Percentiles rank a stretch among this genome's conserved stretches.
phyloP scores from a whole-genome alignment of 345 rosid species.

The Anastatica hierochuntica region DNA sequence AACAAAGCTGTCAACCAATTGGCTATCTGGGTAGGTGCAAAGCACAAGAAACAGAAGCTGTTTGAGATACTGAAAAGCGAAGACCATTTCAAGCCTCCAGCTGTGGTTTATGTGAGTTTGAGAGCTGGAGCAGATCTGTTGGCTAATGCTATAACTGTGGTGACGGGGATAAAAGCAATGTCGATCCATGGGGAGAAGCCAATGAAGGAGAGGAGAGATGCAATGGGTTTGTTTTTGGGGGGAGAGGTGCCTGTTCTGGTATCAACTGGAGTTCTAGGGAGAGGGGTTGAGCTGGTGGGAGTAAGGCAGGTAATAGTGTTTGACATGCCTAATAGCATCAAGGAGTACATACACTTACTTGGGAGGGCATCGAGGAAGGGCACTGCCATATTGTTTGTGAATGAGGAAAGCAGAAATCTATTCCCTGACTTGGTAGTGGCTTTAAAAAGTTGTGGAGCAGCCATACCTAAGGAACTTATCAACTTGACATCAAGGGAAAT shows the following conservation, averaged over 20 bases:
- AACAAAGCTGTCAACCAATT: slow-evolving; percentile 72
- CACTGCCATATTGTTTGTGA: slow-evolving; percentile 50
- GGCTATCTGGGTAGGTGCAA: slow-evolving; percentile 83
- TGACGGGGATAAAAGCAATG: slow-evolving; percentile 64
- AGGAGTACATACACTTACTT: slow-evolving; percentile 76
- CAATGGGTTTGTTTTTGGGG: slow-evolving; percentile 51
- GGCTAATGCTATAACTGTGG: slow-evolving; percentile 54
- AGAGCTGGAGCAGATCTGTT: slow-evolving; percentile 88
- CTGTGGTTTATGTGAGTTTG: slow-evolving; percentile 71
- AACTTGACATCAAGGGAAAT: slow-evolving; percentile 42
- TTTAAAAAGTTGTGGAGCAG: slow-evolving; percentile 62
- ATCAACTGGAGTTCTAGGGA: slow-evolving; percentile 70
- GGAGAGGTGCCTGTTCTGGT: slow-evolving; percentile 77
- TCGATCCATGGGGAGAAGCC: slow-evolving; percentile 90
- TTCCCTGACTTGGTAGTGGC: slow-evolving; percentile 49
- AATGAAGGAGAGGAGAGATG: slow-evolving; percentile 84
- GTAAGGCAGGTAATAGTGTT: slow-evolving; percentile 84
- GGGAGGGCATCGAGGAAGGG: slow-evolving; percentile 86
- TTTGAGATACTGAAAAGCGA: slow-evolving; percentile 69
- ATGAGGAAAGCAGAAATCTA: slow-evolving; percentile 55
- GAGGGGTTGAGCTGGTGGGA: slow-evolving; percentile 73
- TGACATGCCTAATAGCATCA: slow-evolving; percentile 75
- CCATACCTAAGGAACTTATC: slow-evolving; percentile 58
- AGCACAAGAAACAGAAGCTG: slow-evolving; percentile 90
- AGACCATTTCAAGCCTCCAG: slow-evolving; percentile 72